Evolutionary conservation across 2,329 filamentous ascomycete species (phyloP).

Genomic region (Fonsecaea nubica): DNA sequence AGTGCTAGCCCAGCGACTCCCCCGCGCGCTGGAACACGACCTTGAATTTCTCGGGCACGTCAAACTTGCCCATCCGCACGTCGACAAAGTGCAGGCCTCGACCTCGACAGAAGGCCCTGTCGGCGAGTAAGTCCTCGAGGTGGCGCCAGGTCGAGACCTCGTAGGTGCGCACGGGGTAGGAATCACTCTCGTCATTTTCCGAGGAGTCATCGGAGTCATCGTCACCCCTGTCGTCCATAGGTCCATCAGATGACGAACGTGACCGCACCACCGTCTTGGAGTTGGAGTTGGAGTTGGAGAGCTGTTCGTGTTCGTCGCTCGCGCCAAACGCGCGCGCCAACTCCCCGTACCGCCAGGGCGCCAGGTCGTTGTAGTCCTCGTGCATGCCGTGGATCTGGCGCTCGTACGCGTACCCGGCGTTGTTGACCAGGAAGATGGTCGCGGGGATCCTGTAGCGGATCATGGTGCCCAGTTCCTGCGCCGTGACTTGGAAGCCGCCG

Average conservation of each 20-base stretch:
- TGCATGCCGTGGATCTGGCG: slow-evolving; percentile 85
- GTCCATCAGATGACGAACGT: no score
- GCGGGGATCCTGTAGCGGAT: slow-evolving; percentile 74
- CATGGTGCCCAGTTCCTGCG: slow-evolving; percentile 81
- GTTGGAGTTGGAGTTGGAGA: neutral
- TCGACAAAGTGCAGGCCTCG: slow-evolving; percentile 73
- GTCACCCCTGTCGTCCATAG: no score
- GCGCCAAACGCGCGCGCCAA: slow-evolving; percentile 73
- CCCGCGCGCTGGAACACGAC: slow-evolving; percentile 30
- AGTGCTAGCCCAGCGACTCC: slow-evolving; percentile 23
- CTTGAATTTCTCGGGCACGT: slow-evolving; percentile 64
- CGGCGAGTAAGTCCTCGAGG: slow-evolving; percentile 68
- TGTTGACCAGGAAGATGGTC: slow-evolving; percentile 86
- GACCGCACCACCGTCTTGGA: no score
- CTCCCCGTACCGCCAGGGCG: slow-evolving; percentile 74
- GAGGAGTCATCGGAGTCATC: neutral
- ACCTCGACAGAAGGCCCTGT: slow-evolving; percentile 67
- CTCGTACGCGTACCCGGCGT: slow-evolving; percentile 89
- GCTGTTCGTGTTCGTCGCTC: slow-evolving; percentile 47
- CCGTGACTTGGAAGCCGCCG: slow-evolving; percentile 83
- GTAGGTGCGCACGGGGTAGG: slow-evolving; percentile 49
- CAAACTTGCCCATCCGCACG: slow-evolving; percentile 78
- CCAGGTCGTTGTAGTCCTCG: slow-evolving; percentile 80
- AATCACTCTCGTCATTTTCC: slow-evolving; percentile 56
- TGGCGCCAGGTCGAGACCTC: slow-evolving; percentile 72